Conservation (phyloP, 371 early-diverging fungal genomes). For the Synchytrium microbalum region DNA sequence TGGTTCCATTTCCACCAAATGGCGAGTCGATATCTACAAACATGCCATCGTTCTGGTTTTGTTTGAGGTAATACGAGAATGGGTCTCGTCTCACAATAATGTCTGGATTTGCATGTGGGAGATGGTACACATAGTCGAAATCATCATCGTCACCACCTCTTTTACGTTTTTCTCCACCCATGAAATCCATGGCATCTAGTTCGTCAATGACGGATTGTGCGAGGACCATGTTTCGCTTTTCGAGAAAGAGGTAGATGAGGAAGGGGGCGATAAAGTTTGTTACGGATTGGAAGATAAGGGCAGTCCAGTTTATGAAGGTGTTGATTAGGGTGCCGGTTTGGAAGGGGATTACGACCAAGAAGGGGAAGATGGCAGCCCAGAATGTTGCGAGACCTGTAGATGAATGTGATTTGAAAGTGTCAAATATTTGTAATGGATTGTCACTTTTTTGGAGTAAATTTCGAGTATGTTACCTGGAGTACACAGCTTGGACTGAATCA, state of each 20-base stretch:
- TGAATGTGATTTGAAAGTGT: neutral
- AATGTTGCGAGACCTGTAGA: slow-evolving; percentile 29
- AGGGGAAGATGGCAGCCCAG: slow-evolving; percentile 34
- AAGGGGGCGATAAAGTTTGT: slow-evolving; percentile 43
- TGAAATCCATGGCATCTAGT: slow-evolving; percentile 4
- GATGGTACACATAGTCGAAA: slow-evolving; percentile 44
- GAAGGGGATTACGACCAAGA: slow-evolving; percentile 36
- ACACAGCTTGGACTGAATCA: slow-evolving; percentile 29
- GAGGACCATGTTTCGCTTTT: slow-evolving; percentile 26
- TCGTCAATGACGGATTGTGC: slow-evolving; percentile 41
- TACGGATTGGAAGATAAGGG: slow-evolving; percentile 33
- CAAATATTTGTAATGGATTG: too few relatives aligned
- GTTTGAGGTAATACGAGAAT: slow-evolving; percentile 15
- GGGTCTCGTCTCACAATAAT: slow-evolving; percentile 30
- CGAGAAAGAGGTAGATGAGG: slow-evolving; percentile 37
- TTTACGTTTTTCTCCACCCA: slow-evolving; percentile 5
- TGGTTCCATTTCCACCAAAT: neutral
- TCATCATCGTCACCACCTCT: slow-evolving; percentile 33
- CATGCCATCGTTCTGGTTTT: neutral
- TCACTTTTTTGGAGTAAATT: neutral
- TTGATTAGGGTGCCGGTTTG: slow-evolving; percentile 34
- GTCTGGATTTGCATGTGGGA: slow-evolving; percentile 36
- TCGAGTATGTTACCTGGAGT: slow-evolving; percentile 16
- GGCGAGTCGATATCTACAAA: slow-evolving; percentile 4
- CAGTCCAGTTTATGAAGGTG: slow-evolving; percentile 32